Evolutionary conservation across 805 yeast species (phyloP).

Genomic region (Sugiyamaella mastotermitis): DNA sequence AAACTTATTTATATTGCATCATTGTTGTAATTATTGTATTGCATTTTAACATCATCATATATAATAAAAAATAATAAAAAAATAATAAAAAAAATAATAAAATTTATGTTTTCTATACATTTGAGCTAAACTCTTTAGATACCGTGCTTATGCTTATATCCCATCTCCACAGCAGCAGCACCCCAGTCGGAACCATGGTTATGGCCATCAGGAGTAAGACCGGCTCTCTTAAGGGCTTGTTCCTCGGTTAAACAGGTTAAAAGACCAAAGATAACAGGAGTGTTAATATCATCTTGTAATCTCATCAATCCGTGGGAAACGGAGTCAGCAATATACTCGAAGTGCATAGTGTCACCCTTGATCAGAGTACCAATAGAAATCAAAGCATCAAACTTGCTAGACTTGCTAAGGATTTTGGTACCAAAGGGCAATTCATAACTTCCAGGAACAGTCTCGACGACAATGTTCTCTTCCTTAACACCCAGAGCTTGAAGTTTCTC

Average conservation of each 20-base stretch:
- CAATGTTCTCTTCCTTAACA: constrained; percentile 70
- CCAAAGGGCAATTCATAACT: constrained; percentile 91
- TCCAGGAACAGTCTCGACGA: constrained; percentile 87
- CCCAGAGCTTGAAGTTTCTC: constrained; percentile 54
- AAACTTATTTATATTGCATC: too few relatives aligned
- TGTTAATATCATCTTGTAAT: constrained; percentile 58
- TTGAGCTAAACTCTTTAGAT: too few relatives aligned
- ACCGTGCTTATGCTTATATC: constrained; percentile 22
- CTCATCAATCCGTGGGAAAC: constrained; percentile 81
- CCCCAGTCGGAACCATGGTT: constrained; percentile 99
- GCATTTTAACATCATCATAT: too few relatives aligned
- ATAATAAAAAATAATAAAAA: too few relatives aligned
- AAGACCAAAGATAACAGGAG: constrained; percentile 90
- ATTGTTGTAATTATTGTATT: too few relatives aligned
- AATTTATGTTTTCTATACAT: too few relatives aligned
- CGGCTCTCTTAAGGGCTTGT: constrained; percentile 92
- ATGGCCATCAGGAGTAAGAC: constrained; percentile 68
- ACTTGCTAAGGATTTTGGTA: constrained; percentile 36
- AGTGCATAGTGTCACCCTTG: constrained; percentile 97
- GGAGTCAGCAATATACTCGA: constrained; percentile 92
- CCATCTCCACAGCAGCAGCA: constrained; percentile 98
- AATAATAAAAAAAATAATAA: too few relatives aligned
- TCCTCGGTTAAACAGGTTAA: constrained; percentile 90
- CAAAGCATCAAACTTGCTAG: constrained; percentile 54
- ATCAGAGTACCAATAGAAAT: constrained; percentile 92